Evolutionary conservation across 2,329 filamentous ascomycete species (phyloP), one percentile per base, ranked within the genome.

Genomic region (Lecanicillium sp.): DNA sequence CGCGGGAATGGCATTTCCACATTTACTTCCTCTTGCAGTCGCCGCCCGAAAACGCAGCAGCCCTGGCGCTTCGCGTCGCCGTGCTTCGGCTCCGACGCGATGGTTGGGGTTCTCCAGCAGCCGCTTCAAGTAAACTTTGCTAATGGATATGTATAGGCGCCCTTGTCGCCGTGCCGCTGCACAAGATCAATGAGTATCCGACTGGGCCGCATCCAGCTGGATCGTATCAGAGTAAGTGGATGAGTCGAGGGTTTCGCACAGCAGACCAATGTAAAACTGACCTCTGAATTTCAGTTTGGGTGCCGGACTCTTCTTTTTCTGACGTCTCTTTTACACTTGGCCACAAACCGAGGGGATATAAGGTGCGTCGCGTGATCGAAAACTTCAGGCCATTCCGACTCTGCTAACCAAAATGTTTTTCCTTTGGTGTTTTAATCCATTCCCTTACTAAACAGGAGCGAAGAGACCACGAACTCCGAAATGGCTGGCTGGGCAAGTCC

Each of bases 261-360:
- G n/a, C 5, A 27, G 12, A 19, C 17, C 10, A 33, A 15, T n/a
- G 3, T 21, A 12, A 6, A 10, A 27, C 44, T 55, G 24, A 54
- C 17, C 29, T n/a, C n/a, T n/a, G 8, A 36, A 53, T 4, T 10
- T 9, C 37, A 56, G 60, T 63, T 35, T 65, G 62, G 62, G 62
- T 64, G 7, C 62, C 62, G 1, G 62, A 63, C 42, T 60, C 60
- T 2, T 64, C 62, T 0, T 65, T 65, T 32, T 63, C 62, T 1
- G 62, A 63, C 30, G 62, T 65, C 8, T 65, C n/a, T 64, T 42
- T 64, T 63, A 46, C 64, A 64, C 47, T 30, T 65, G 29, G 58
- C 62, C 14, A 44, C 60, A 12, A 65, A 65, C 41, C 57, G 62
- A 15, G 62, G 62, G 14, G 56, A 56, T 29, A 36, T 62, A 1